These are phyloP conservation scores for Candida gigantensis DNA, from an alignment of 1,139 yeast species.

Conservation along the genomic window DNA sequence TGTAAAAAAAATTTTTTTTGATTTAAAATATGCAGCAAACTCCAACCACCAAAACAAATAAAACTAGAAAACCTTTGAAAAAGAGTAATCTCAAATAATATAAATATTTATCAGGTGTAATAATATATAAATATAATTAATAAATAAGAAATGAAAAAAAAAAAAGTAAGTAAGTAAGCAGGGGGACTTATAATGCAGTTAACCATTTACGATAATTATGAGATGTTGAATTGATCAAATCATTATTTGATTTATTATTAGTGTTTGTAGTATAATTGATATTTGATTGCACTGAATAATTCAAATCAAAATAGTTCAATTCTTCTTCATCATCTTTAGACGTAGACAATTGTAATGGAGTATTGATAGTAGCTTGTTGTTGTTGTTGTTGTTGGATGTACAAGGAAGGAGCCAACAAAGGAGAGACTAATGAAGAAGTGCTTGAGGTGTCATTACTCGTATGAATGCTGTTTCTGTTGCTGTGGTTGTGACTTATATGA, in stretches of 20 bases:
- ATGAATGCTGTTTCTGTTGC: slow-evolving; percentile 4
- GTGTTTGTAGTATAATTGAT: slow-evolving; percentile 18
- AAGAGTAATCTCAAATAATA: too few relatives aligned
- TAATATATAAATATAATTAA: too few relatives aligned
- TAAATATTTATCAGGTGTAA: too few relatives aligned
- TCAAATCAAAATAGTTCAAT: slow-evolving; percentile 37
- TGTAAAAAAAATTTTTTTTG: too few relatives aligned
- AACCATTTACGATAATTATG: slow-evolving; percentile 49
- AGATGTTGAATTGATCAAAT: slow-evolving; percentile 31
- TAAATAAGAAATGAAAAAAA: too few relatives aligned
- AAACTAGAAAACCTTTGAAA: too few relatives aligned
- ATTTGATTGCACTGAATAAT: slow-evolving; percentile 30
- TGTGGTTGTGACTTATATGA: slow-evolving; percentile 4
- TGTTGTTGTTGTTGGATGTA: slow-evolving; percentile 27
- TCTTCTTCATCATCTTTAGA: slow-evolving; percentile 18
- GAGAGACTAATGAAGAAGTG: slow-evolving; percentile 28
- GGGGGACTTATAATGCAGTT: slow-evolving; percentile 13
- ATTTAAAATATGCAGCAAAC: too few relatives aligned
- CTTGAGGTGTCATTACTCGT: slow-evolving; percentile 3
- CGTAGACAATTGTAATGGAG: slow-evolving; percentile 3
- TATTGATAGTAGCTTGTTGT: slow-evolving; percentile 3
- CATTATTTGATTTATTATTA: slow-evolving; percentile 10
- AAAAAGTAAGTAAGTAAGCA: too few relatives aligned
- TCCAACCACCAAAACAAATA: too few relatives aligned
- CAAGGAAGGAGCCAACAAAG: slow-evolving; percentile 38